A percentile compares a stretch with the other conserved stretches of the same genome.
phyloP scores from a whole-genome alignment of 164 flowering plant genomes.

The Vitis labrusca region DNA sequence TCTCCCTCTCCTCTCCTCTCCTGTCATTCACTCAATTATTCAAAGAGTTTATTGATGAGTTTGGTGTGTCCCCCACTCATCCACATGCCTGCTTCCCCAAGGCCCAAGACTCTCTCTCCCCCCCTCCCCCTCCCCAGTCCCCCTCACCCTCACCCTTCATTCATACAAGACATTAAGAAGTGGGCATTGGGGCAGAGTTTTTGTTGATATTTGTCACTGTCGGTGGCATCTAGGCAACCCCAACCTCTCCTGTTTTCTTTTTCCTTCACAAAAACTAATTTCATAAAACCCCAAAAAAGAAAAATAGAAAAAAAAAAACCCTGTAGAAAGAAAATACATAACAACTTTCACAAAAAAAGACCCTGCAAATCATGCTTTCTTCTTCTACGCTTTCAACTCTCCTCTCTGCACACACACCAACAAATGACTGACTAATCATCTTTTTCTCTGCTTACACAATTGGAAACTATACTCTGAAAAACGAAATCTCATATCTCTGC shows the following conservation, averaged over 20 bases:
- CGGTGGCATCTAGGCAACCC: conserved; percentile 24
- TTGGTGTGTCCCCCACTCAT: conserved; percentile 47
- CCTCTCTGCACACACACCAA: too few relatives aligned
- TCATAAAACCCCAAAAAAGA: too few relatives aligned
- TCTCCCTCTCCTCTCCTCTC: conserved; percentile 10
- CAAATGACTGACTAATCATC: too few relatives aligned
- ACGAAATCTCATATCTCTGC: too few relatives aligned
- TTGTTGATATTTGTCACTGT: conserved; percentile 26
- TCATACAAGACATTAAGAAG: background rate
- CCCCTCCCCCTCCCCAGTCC: background rate
- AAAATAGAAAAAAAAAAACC: too few relatives aligned
- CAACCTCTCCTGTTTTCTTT: conserved; percentile 6
- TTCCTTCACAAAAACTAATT: background rate
- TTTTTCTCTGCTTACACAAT: too few relatives aligned
- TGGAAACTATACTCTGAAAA: too few relatives aligned
- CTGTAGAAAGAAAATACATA: too few relatives aligned
- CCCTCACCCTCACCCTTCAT: conserved; percentile 10
- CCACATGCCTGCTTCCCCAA: conserved; percentile 49
- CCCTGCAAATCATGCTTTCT: too few relatives aligned
- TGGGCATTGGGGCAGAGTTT: background rate
- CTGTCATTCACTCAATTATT: conserved; percentile 29
- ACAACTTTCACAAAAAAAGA: too few relatives aligned
- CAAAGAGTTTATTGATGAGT: conserved; percentile 21
- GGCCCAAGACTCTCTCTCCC: conserved; percentile 30
- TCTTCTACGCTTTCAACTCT: too few relatives aligned